Percentiles rank a stretch among this genome's conserved stretches.
Evolutionary conservation across 78 protist species (phyloP).

Genomic region (Emiliania huxleyi): DNA sequence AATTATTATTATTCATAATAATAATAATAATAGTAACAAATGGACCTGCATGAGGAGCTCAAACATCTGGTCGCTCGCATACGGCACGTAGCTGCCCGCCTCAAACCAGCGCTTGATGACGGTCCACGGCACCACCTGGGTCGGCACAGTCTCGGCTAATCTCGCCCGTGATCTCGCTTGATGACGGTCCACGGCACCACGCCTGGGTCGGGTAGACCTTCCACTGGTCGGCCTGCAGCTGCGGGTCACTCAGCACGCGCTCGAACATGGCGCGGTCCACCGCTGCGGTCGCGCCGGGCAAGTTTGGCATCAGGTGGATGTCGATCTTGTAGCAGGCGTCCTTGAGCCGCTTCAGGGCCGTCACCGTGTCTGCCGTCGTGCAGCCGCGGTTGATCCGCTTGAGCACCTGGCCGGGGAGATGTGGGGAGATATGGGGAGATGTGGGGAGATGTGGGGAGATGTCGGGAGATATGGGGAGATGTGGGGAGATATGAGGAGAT

Average conservation of each 20-base stretch:
- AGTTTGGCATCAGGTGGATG: neutral
- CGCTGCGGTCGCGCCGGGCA: neutral
- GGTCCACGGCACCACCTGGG: slow-evolving; percentile 16
- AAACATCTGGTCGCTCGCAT: neutral
- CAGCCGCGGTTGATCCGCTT: too few relatives aligned
- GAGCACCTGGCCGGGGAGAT: too few relatives aligned
- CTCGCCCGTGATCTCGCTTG: too few relatives aligned
- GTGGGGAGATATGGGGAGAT: too few relatives aligned
- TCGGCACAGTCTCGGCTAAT: too few relatives aligned
- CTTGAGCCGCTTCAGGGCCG: neutral
- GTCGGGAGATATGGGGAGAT: too few relatives aligned
- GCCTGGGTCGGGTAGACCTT: slow-evolving; percentile 9
- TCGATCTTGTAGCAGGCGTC: slow-evolving; percentile 7
- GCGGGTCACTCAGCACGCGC: neutral
- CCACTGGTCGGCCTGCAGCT: slow-evolving; percentile 21
- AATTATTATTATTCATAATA: too few relatives aligned
- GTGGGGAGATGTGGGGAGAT: too few relatives aligned
- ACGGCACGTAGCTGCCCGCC: neutral
- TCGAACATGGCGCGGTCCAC: neutral
- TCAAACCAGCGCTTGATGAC: neutral
- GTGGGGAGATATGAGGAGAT: too few relatives aligned
- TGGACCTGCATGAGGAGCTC: neutral
- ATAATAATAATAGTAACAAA: too few relatives aligned
- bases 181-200: too few relatives aligned
- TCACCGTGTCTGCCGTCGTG: neutral